Evolutionary conservation across 2,329 filamentous ascomycete species (phyloP).

Genomic region (Cadophora sp.): DNA sequence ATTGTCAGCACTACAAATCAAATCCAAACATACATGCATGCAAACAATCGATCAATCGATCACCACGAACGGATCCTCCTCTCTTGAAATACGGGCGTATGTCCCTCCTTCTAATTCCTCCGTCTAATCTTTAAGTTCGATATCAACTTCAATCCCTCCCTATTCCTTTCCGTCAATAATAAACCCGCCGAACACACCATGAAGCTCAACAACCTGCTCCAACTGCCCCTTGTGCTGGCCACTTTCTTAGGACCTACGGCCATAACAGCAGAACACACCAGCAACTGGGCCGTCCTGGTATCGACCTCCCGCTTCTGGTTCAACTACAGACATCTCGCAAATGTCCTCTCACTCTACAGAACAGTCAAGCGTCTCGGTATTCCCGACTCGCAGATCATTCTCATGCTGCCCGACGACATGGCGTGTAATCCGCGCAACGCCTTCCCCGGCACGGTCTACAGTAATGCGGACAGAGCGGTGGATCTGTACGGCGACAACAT

Average conservation of each 20-base stretch:
- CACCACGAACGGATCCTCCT: neutral
- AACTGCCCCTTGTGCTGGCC: slow-evolving; percentile 54
- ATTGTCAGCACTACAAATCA: slow-evolving; percentile 3
- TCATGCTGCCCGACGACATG: slow-evolving; percentile 99
- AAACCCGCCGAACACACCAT: slow-evolving; percentile 46
- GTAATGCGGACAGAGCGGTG: slow-evolving; percentile 93
- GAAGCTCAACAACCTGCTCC: slow-evolving; percentile 55
- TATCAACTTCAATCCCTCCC: neutral
- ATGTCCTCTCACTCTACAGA: slow-evolving; percentile 95
- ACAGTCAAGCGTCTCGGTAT: slow-evolving; percentile 98
- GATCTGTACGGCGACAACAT: slow-evolving; percentile 99
- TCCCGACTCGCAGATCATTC: slow-evolving; percentile 97
- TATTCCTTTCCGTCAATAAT: slow-evolving; percentile 2
- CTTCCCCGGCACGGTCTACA: slow-evolving; percentile 97
- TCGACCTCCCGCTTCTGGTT: slow-evolving; percentile 99
- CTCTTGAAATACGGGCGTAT: slow-evolving; percentile 1
- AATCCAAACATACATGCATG: neutral
- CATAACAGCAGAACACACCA: slow-evolving; percentile 78
- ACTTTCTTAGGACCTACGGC: slow-evolving; percentile 52
- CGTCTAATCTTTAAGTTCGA: neutral
- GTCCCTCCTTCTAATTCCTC: neutral
- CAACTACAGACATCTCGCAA: slow-evolving; percentile 98
- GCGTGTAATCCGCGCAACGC: slow-evolving; percentile 98
- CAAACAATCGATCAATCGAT: no score
- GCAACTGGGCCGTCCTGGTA: slow-evolving; percentile 99